Conservation (phyloP, 2,329 filamentous ascomycete species). For the Aphanocladium album region DNA sequence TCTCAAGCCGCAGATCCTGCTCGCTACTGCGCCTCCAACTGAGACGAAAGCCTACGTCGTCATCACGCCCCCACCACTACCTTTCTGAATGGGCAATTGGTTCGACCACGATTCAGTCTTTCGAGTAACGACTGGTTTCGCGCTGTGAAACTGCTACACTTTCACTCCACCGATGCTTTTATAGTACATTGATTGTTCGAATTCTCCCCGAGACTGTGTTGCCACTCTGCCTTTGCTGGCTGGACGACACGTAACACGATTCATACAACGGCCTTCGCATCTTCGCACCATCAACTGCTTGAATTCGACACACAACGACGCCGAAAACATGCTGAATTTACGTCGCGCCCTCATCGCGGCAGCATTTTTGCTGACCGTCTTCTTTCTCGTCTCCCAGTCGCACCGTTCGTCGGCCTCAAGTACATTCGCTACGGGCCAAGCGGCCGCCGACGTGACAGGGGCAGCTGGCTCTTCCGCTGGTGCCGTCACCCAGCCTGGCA, state of each 20-base stretch:
- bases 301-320: not conserved
- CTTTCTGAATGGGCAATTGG: not conserved
- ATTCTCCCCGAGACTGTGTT: not conserved
- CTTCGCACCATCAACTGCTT: not conserved
- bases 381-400: constrained; percentile 63
- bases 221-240: not conserved
- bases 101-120: not conserved
- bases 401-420: constrained; percentile 30
- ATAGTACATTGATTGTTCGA: constrained; percentile 6
- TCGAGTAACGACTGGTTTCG: not conserved
- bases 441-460: constrained; percentile 20
- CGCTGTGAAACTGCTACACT: constrained; percentile 2
- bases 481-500: constrained; percentile 18
- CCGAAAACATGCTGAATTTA: constrained; percentile 74
- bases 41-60: constrained; percentile 12
- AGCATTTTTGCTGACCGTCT: constrained; percentile 59
- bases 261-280: not conserved
- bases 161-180: not conserved
- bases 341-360: constrained; percentile 70
- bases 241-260: not conserved
- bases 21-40: constrained; percentile 1
- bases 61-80: constrained; percentile 13
- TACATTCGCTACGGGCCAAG: constrained; percentile 6
- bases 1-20: not conserved
- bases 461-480: constrained; percentile 16